phyloP scores from a whole-genome alignment of 768 basidiomycete species.

The Trametes elegans region DNA sequence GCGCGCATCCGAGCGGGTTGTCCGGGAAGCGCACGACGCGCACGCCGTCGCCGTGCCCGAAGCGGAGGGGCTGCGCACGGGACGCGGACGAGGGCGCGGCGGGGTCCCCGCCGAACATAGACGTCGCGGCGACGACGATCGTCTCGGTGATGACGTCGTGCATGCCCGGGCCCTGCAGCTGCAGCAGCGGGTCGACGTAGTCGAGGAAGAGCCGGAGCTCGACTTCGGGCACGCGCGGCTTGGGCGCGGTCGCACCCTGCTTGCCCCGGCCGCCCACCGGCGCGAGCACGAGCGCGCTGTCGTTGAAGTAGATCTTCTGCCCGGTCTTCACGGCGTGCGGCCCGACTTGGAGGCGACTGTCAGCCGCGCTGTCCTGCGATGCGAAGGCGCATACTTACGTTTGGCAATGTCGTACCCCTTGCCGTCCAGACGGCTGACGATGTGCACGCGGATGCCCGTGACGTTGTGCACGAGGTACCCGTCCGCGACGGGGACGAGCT shows the following conservation, averaged over 20 bases:
- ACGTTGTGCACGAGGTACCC: slow-evolving; percentile 79
- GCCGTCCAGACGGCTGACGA: slow-evolving; percentile 78
- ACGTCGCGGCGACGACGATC: slow-evolving; percentile 58
- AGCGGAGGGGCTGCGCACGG: slow-evolving; percentile 35
- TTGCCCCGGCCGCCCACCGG: slow-evolving; percentile 29
- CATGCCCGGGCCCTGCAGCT: slow-evolving; percentile 37
- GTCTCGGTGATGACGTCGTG: slow-evolving; percentile 43
- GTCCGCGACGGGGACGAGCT: slow-evolving; percentile 57
- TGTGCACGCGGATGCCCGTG: slow-evolving; percentile 73
- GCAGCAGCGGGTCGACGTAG: slow-evolving; percentile 45
- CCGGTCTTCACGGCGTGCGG: slow-evolving; percentile 78
- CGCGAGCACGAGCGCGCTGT: slow-evolving; percentile 46
- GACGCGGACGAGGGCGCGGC: slow-evolving; percentile 28
- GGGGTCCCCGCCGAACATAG: slow-evolving; percentile 69
- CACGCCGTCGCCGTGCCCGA: slow-evolving; percentile 53
- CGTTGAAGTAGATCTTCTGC: slow-evolving; percentile 80
- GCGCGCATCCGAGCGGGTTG: slow-evolving; percentile 60
- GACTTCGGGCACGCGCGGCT: slow-evolving; percentile 42
- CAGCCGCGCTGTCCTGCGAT: background rate
- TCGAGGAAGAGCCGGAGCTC: slow-evolving; percentile 60
- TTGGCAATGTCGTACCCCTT: slow-evolving; percentile 85
- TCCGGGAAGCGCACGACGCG: slow-evolving; percentile 47
- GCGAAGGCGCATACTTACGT: slow-evolving; percentile 43
- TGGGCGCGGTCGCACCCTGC: slow-evolving; percentile 13
- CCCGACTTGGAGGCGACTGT: slow-evolving; percentile 55